phyloP scores from a whole-genome alignment of 805 yeast genomes.

The Saturnispora saitoi region DNA sequence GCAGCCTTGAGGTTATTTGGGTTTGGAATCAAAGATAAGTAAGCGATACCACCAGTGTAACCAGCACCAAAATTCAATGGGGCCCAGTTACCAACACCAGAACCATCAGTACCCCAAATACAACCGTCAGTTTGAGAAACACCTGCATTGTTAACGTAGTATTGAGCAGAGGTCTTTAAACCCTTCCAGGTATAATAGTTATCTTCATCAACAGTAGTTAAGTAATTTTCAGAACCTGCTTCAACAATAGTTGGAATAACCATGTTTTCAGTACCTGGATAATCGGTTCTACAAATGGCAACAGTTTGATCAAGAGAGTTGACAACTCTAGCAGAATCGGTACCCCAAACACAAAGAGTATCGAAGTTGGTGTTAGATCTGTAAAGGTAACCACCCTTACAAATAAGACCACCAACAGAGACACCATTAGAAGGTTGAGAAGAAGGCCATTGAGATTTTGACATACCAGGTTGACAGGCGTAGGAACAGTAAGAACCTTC shows the following conservation, averaged over 20 bases:
- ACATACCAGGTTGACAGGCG: slow-evolving; percentile 98
- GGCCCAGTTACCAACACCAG: slow-evolving; percentile 96
- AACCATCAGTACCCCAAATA: slow-evolving; percentile 77
- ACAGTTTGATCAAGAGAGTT: slow-evolving; percentile 56
- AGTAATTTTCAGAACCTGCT: slow-evolving; percentile 56
- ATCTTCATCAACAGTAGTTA: slow-evolving; percentile 74
- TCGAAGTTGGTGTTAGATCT: slow-evolving; percentile 60
- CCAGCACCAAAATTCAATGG: slow-evolving; percentile 95
- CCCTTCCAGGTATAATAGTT: slow-evolving; percentile 79
- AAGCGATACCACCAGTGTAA: slow-evolving; percentile 59
- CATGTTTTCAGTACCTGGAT: slow-evolving; percentile 99
- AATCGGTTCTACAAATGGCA: slow-evolving; percentile 95
- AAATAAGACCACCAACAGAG: slow-evolving; percentile 86
- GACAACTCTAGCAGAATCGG: slow-evolving; percentile 56
- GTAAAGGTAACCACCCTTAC: slow-evolving; percentile 80
- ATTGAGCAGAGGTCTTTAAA: slow-evolving; percentile 82
- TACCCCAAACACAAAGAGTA: slow-evolving; percentile 85
- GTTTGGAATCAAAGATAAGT: slow-evolving; percentile 88
- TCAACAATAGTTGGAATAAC: slow-evolving; percentile 79
- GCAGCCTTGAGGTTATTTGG: slow-evolving; percentile 71
- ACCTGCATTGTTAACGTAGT: slow-evolving; percentile 96
- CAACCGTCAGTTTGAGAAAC: slow-evolving; percentile 85
- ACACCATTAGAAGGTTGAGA: slow-evolving; percentile 82
- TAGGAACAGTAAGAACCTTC: slow-evolving; percentile 95
- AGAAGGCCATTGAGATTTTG: slow-evolving; percentile 96